phyloP scores from a whole-genome alignment of 2,329 filamentous ascomycete species.

The Laburnicola sp. region DNA sequence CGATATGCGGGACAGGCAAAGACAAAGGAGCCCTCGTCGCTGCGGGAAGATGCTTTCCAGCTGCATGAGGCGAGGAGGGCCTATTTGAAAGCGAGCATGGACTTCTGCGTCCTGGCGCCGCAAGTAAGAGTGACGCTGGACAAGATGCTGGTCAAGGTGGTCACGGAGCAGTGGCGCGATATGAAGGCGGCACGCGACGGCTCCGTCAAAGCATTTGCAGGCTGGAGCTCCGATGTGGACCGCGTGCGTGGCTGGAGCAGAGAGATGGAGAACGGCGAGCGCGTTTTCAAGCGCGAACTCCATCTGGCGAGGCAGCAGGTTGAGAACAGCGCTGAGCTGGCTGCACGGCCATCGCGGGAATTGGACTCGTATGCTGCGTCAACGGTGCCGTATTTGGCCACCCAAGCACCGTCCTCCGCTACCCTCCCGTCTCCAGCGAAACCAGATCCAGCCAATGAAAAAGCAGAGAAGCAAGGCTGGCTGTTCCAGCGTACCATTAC shows the following conservation, averaged over 20 bases:
- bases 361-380: slow-evolving; percentile 89
- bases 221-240: slow-evolving; percentile 81
- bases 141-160: slow-evolving; percentile 80
- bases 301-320: slow-evolving; percentile 78
- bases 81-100: slow-evolving; percentile 89
- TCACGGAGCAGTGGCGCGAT: slow-evolving; percentile 85
- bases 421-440: slow-evolving; percentile 56
- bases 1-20: slow-evolving; percentile 86
- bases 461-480: slow-evolving; percentile 89
- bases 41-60: slow-evolving; percentile 94
- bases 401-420: slow-evolving; percentile 63
- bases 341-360: slow-evolving; percentile 81
- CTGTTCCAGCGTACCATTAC: slow-evolving; percentile 78
- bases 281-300: slow-evolving; percentile 79
- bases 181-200: slow-evolving; percentile 73
- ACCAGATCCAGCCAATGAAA: slow-evolving; percentile 50
- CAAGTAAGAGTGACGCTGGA: slow-evolving; percentile 84
- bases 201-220: slow-evolving; percentile 62
- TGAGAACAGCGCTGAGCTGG: slow-evolving; percentile 72
- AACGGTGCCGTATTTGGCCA: slow-evolving; percentile 84
- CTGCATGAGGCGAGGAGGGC: slow-evolving; percentile 89
- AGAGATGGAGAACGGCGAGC: slow-evolving; percentile 91
- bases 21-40: slow-evolving; percentile 86
- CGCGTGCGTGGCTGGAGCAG: slow-evolving; percentile 89
- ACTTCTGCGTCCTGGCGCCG: slow-evolving; percentile 86